phyloP scores from a whole-genome alignment of 73 alveolate genomes.

The Stentor coeruleus region DNA sequence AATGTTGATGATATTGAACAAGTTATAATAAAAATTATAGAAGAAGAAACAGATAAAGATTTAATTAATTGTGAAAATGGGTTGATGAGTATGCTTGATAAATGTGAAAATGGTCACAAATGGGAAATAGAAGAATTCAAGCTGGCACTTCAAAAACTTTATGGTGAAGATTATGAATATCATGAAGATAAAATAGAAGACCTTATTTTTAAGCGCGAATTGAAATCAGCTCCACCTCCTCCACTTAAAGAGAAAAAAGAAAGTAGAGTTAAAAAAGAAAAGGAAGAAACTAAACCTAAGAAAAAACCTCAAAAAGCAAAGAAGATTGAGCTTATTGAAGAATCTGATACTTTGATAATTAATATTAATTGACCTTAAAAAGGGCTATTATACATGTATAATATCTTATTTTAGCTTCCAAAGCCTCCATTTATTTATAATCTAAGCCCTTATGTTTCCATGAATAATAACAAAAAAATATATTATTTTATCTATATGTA shows the following conservation, averaged over 20 bases:
- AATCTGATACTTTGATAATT: neutral
- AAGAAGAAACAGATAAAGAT: neutral
- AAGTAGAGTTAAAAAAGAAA: no score
- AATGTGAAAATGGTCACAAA: neutral
- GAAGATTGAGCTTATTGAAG: neutral
- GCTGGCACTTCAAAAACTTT: neutral
- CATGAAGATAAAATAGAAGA: neutral
- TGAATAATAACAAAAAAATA: no score
- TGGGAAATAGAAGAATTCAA: neutral
- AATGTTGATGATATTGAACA: neutral
- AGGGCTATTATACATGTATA: no score
- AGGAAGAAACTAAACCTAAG: no score
- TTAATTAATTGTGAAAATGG: neutral
- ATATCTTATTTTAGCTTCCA: no score
- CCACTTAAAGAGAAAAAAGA: no score
- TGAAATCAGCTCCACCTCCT: neutral
- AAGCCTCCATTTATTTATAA: no score
- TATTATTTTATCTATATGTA: no score
- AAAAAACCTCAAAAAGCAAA: no score
- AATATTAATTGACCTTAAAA: no score
- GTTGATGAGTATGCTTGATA: neutral
- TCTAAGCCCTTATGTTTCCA: no score
- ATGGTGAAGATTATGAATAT: neutral
- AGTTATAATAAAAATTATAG: neutral
- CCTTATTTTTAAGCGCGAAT: neutral